phyloP scores from a whole-genome alignment of 805 yeast species.

The Metschnikowia henanensis region DNA sequence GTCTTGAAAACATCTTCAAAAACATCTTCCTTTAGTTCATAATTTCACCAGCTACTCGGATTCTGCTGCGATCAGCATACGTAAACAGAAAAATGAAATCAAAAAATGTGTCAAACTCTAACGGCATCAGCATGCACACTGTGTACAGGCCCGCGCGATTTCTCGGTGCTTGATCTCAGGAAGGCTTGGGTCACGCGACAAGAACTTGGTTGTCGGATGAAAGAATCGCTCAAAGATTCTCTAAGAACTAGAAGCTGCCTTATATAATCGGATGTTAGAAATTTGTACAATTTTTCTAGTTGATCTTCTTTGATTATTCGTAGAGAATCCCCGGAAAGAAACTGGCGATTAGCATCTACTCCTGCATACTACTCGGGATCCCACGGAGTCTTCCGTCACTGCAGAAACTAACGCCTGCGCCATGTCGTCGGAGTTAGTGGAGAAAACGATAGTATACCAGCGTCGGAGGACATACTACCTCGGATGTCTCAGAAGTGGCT shows the following conservation, averaged over 20 bases:
- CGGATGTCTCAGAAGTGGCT: background rate
- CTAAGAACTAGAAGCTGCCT: too few relatives aligned
- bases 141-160: background rate
- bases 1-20: too few relatives aligned
- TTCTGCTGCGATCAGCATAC: too few relatives aligned
- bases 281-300: too few relatives aligned
- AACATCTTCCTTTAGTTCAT: too few relatives aligned
- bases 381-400: background rate
- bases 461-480: background rate
- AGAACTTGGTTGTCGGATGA: too few relatives aligned
- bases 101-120: background rate
- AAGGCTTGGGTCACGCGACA: background rate
- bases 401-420: background rate
- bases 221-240: too few relatives aligned
- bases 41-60: too few relatives aligned
- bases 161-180: background rate
- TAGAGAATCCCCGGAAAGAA: background rate
- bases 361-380: conserved; percentile 7
- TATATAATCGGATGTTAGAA: too few relatives aligned
- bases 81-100: too few relatives aligned
- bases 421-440: background rate
- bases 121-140: background rate
- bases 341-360: conserved; percentile 35
- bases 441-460: background rate
- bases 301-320: background rate